Conservation (phyloP, 208 protist genomes). For the Trypanosoma theileri region DNA sequence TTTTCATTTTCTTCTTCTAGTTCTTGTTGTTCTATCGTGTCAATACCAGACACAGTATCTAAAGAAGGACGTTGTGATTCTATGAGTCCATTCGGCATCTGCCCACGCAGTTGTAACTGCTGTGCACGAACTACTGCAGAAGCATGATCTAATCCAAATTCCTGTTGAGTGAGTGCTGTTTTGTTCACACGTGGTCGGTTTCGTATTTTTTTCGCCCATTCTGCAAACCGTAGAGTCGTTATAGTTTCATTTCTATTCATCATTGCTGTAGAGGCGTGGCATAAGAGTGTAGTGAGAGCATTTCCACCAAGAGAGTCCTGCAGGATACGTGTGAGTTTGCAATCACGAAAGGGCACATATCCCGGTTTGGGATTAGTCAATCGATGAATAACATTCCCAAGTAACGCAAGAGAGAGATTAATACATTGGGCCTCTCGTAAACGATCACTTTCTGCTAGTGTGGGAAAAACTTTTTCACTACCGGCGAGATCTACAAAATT, state of each 20-base stretch:
- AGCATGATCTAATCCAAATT: not conserved
- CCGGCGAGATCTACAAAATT: slow-evolving; percentile 85
- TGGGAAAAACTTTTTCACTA: slow-evolving; percentile 61
- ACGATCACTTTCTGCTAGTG: slow-evolving; percentile 38
- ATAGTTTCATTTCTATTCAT: slow-evolving; percentile 51
- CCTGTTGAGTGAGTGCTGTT: slow-evolving; percentile 43
- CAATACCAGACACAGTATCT: too few species aligned
- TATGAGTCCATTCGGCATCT: slow-evolving; percentile 22
- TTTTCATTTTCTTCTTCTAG: not conserved
- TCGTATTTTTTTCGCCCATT: slow-evolving; percentile 53
- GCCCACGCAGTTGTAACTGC: slow-evolving; percentile 45
- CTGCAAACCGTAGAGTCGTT: slow-evolving; percentile 63
- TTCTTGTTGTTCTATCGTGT: slow-evolving; percentile 3
- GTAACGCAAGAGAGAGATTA: slow-evolving; percentile 78
- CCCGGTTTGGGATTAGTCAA: slow-evolving; percentile 45
- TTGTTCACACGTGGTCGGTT: slow-evolving; percentile 56
- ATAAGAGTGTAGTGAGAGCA: slow-evolving; percentile 60
- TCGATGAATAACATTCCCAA: slow-evolving; percentile 76
- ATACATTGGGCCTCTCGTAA: slow-evolving; percentile 61
- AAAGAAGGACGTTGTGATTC: slow-evolving; percentile 24
- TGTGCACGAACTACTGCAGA: slow-evolving; percentile 44
- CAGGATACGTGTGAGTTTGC: slow-evolving; percentile 80
- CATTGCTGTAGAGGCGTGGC: slow-evolving; percentile 34
- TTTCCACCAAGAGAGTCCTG: slow-evolving; percentile 60
- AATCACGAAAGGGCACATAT: slow-evolving; percentile 64